Conservation (phyloP, 2,329 filamentous ascomycete species). For the Aspergillus texensis region DNA sequence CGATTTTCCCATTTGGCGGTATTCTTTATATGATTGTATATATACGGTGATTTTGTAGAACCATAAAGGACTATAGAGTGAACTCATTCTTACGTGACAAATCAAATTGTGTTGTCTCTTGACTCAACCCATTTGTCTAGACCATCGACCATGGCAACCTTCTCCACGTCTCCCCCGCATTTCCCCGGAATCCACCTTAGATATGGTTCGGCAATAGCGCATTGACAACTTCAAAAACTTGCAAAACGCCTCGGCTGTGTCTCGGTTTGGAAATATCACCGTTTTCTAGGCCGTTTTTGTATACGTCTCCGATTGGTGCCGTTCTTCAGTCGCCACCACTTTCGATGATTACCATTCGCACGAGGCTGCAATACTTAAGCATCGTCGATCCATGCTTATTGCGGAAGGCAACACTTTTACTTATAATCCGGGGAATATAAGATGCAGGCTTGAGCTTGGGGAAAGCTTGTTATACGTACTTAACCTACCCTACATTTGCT, state of each 20-base stretch:
- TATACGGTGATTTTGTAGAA: too few species aligned
- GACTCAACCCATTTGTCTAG: neutral
- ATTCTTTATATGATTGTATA: too few species aligned
- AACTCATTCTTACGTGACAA: too few species aligned
- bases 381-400: conserved; percentile 10
- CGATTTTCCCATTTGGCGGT: too few species aligned
- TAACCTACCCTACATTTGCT: neutral
- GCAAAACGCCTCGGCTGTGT: conserved; percentile 32
- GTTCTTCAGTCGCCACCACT: neutral
- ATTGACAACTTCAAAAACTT: neutral
- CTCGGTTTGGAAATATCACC: conserved; percentile 16
- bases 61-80: too few species aligned
- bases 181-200: neutral
- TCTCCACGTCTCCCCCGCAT: neutral
- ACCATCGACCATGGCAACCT: neutral
- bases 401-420: neutral
- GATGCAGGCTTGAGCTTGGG: conserved; percentile 8
- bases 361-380: conserved; percentile 6
- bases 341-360: conserved; percentile 1
- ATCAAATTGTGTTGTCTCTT: too few species aligned
- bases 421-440: conserved; percentile 2
- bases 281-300: conserved; percentile 18
- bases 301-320: conserved; percentile 3
- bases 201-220: neutral
- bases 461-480: conserved; percentile 5